These are phyloP conservation scores for Fomitopsis betulina DNA, from an alignment of 1,284 basidiomycete genomes.

Conservation along the genomic window DNA sequence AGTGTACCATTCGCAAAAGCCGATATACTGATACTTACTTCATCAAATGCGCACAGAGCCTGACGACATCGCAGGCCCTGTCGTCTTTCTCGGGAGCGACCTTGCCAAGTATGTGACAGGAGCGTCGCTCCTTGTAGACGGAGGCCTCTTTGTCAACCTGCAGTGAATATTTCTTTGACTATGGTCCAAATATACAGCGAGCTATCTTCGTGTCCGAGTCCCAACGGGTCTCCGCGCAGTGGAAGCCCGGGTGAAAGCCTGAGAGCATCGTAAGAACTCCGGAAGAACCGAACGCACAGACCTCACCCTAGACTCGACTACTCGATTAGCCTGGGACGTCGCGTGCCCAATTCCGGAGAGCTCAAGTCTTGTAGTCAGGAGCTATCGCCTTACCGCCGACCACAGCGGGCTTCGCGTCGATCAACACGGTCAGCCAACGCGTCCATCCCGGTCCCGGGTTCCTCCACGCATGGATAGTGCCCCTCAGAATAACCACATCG, in stretches of 20 bases:
- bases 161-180: slow-evolving; percentile 38
- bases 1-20: slow-evolving; percentile 13
- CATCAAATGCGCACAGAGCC: slow-evolving; percentile 37
- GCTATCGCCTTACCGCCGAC: slow-evolving; percentile 40
- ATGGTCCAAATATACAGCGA: neutral
- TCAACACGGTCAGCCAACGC: slow-evolving; percentile 49
- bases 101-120: slow-evolving; percentile 74
- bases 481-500: slow-evolving; percentile 53
- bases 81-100: slow-evolving; percentile 73
- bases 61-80: slow-evolving; percentile 74
- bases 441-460: slow-evolving; percentile 50
- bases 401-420: slow-evolving; percentile 49
- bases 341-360: neutral
- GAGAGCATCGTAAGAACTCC: slow-evolving; percentile 1
- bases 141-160: slow-evolving; percentile 76
- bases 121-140: slow-evolving; percentile 69
- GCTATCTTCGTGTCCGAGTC: neutral
- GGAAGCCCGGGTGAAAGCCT: neutral
- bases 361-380: slow-evolving; percentile 20
- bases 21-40: neutral
- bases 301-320: neutral
- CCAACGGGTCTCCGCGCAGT: neutral
- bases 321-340: neutral
- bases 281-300: neutral
- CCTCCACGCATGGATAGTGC: slow-evolving; percentile 57